Evolutionary conservation across 163 green algal genomes (phyloP).

Genomic region (Chlorella variabilis): DNA sequence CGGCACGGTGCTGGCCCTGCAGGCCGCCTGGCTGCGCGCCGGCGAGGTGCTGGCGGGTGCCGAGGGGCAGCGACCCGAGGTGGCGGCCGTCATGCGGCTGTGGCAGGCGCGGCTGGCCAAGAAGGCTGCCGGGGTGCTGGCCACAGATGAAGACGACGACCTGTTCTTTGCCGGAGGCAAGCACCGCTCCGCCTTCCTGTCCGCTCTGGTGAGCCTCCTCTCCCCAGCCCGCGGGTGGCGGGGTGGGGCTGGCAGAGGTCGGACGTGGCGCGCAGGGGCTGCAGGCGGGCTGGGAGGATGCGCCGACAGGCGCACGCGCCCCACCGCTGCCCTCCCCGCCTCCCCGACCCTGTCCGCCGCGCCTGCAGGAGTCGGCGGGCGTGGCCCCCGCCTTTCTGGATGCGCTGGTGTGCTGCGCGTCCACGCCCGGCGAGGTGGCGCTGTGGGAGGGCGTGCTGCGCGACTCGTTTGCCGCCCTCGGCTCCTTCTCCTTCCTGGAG

Average conservation of each 20-base stretch:
- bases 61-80: neutral
- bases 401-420: constrained; percentile 5
- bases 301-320: too few species aligned
- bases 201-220: constrained; percentile 33
- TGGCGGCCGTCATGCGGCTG: constrained; percentile 11
- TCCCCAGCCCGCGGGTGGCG: neutral
- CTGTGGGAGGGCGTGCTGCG: constrained; percentile 41
- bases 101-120: constrained; percentile 33
- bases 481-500: constrained; percentile 25
- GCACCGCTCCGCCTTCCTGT: constrained; percentile 20
- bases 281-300: too few species aligned
- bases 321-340: too few species aligned
- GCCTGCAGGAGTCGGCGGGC: constrained; percentile 27
- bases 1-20: constrained; percentile 10
- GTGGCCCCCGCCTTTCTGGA: constrained; percentile 34
- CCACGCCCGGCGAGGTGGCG: constrained; percentile 19
- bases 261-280: too few species aligned
- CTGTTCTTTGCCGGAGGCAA: constrained; percentile 50
- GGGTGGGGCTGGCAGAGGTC: neutral
- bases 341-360: too few species aligned
- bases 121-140: constrained; percentile 29
- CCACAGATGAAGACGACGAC: constrained; percentile 48
- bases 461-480: constrained; percentile 25
- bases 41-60: neutral
- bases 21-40: constrained; percentile 26